phyloP scores from a whole-genome alignment of 306 rosid genomes.

The Vigna angularis region DNA sequence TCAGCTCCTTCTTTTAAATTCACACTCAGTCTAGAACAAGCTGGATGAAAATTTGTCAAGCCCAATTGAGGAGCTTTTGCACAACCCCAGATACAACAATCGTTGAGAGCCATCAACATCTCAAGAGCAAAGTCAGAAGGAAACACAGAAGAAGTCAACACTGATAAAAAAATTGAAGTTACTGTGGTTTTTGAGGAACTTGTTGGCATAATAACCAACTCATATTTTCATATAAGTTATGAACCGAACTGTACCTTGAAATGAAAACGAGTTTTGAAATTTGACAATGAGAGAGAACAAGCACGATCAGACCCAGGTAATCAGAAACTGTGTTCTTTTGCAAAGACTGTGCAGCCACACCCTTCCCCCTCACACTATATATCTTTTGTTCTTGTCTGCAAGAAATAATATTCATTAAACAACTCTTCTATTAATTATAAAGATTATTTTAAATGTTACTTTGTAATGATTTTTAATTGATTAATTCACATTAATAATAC shows the following conservation, averaged over 20 bases:
- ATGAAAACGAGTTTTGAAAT: not conserved
- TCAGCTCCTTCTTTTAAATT: slow-evolving; percentile 50
- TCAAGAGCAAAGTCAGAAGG: slow-evolving; percentile 6
- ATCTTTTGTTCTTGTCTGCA: too few relatives aligned
- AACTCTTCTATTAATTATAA: not conserved
- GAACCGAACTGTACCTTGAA: not conserved
- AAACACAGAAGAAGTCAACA: slow-evolving; percentile 42
- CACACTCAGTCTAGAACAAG: slow-evolving; percentile 38
- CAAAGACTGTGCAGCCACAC: too few relatives aligned
- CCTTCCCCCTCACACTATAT: too few relatives aligned
- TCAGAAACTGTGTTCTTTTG: too few relatives aligned
- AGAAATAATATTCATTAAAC: too few relatives aligned
- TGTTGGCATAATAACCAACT: not conserved
- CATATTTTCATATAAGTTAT: not conserved
- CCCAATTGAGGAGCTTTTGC: slow-evolving; percentile 47
- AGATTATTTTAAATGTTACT: too few relatives aligned
- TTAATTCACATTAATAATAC: too few relatives aligned
- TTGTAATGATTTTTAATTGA: not conserved
- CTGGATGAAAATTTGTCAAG: slow-evolving; percentile 43
- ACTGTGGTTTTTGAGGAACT: slow-evolving; percentile 46
- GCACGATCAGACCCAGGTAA: too few relatives aligned
- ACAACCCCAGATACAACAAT: slow-evolving; percentile 10
- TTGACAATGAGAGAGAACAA: not conserved
- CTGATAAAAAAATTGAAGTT: slow-evolving; percentile 26
- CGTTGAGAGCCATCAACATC: slow-evolving; percentile 63